Evolutionary conservation across 1,284 basidiomycete species (phyloP), one percentile per base, ranked within the genome.

Genomic region (Cutaneotrichosporon daszewskae): DNA sequence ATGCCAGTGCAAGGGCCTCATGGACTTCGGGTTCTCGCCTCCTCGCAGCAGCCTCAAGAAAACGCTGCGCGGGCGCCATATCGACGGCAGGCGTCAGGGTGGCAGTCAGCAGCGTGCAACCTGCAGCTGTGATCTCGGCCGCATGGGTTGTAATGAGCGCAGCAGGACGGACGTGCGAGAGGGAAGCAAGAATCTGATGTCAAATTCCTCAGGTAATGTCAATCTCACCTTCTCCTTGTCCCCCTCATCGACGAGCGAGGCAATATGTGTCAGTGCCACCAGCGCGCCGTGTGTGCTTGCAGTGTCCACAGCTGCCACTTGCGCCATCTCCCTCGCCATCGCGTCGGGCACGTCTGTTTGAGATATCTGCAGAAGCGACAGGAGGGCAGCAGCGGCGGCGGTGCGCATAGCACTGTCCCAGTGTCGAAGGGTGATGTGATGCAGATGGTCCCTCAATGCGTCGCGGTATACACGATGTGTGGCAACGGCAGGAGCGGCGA

Each of bases 331-430:
- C 27, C 60, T 49, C 4, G 39, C 37, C 5, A 68, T 49, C 0
- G 67, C 55, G 26, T 64, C 51, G 3, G 57, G 32, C 13, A 64
- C 16, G 29, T 58, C 57, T 1, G 17, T 35, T 0, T 36, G 42
- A 1, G 55, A 80, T 20, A 80, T 65, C 44, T 78, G 71, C 48
- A 84, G 85, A 38, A 95, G 78, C 14, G 72, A 72, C 32, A 80
- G 76, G 28, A 95, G 71, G 3, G 89, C 84, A 53, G 83, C 76
- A 2, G 91, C 82, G n/a, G 83, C 89, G 6, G 90, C 72, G 37
- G 78, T 74, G 43, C 92, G 79, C 79, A 98, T 85, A 6, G 78
- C 69, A 2, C 76, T 66, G 64, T 97, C 92, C 92, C 94, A 97
- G 68, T 98, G 94, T 29, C 84, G 76, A 36, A 95, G 62, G 0